These are phyloP conservation scores for Fraxinus xanthoxyloides DNA, from an alignment of 305 asterid species.

Conservation along the genomic window DNA sequence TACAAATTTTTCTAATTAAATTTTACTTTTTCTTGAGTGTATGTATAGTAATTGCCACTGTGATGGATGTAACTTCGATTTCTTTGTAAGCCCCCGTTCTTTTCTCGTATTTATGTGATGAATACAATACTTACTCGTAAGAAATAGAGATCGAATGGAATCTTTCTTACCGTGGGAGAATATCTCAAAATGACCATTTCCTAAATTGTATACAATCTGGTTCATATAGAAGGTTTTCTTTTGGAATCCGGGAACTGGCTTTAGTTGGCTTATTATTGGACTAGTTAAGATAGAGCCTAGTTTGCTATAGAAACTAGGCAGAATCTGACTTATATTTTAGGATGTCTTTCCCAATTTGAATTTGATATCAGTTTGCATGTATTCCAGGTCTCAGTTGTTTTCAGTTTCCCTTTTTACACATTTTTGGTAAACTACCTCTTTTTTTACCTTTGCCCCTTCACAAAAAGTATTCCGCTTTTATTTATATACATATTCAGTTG, in stretches of 20 bases:
- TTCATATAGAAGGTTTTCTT: neutral
- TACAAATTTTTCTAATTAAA: slow-evolving; percentile 9
- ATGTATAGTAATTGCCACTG: neutral
- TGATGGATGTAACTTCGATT: neutral
- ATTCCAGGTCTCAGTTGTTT: neutral
- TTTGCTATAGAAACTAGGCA: neutral
- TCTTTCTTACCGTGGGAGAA: neutral
- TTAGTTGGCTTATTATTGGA: neutral
- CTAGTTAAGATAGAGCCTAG: neutral
- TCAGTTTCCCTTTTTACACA: neutral
- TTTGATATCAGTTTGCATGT: neutral
- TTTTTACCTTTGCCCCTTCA: neutral
- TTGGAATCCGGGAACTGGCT: neutral
- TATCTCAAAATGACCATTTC: neutral
- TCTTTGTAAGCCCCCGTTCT: neutral
- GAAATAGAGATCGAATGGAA: neutral
- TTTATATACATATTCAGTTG: neutral
- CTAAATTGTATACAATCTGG: neutral
- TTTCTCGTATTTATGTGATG: slow-evolving; percentile 11
- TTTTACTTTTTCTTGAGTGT: neutral
- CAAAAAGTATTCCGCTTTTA: neutral
- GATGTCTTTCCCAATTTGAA: neutral
- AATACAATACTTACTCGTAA: neutral
- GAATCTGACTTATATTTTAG: neutral
- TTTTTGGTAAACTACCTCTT: neutral